These are phyloP conservation scores for Fomitopsis palustris DNA, from an alignment of 1,284 basidiomycete species.

Conservation along the genomic window DNA sequence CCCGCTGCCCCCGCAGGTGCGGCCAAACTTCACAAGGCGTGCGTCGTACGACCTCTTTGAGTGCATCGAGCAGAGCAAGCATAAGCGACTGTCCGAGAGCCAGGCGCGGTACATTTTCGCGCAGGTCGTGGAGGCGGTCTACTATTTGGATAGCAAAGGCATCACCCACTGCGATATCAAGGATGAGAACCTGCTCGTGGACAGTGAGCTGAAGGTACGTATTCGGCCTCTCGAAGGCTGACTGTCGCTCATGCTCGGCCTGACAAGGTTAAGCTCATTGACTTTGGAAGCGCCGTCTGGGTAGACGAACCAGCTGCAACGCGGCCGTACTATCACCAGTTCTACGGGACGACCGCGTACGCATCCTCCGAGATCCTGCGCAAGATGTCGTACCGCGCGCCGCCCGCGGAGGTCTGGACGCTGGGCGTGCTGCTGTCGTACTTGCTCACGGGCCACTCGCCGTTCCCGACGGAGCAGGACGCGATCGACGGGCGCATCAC, in stretches of 20 bases:
- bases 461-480: constrained; percentile 74
- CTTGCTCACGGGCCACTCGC: constrained; percentile 81
- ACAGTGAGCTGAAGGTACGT: constrained; percentile 63
- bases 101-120: constrained; percentile 81
- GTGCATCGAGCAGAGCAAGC: constrained; percentile 83
- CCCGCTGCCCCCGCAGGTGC: constrained; percentile 20
- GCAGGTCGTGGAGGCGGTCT: constrained; percentile 84
- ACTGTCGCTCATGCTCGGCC: constrained; percentile 5
- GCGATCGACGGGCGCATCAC: constrained; percentile 48
- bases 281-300: constrained; percentile 83
- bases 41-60: constrained; percentile 91
- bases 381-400: constrained; percentile 71
- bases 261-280: constrained; percentile 82
- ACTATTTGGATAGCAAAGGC: constrained; percentile 73
- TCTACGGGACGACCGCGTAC: constrained; percentile 81
- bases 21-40: constrained; percentile 61
- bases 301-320: constrained; percentile 66
- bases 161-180: constrained; percentile 92
- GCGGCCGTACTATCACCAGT: constrained; percentile 68
- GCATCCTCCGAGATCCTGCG: constrained; percentile 79
- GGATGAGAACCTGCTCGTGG: constrained; percentile 90
- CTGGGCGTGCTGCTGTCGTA: constrained; percentile 88
- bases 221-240: not conserved
- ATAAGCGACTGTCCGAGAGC: constrained; percentile 76
- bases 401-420: constrained; percentile 88